Evolutionary conservation across 345 rosid species (phyloP), one percentile per base, ranked within the genome.

Genomic region (Syzygium grande): DNA sequence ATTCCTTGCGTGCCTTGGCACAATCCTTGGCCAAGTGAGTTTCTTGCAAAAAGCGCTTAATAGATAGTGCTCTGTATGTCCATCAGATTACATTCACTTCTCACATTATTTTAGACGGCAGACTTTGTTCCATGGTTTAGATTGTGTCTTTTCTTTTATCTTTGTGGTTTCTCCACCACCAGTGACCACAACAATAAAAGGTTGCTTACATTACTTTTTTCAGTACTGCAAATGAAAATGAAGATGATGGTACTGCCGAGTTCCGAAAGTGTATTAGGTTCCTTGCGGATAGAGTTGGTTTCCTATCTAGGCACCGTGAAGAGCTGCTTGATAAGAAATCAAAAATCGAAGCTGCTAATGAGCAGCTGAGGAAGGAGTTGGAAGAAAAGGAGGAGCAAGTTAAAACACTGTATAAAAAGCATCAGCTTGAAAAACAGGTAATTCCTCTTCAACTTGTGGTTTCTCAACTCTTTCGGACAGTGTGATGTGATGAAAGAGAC

Each of bases 381-480:
- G 96, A 95, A 84, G 98, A 93, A 86, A 97, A 97, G 92, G 94
- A 94, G 87, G 98, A 96, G 91, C 92, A 94, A 84, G 93, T 94
- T 85, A 93, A 95, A 90, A 94, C 96, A n/a, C 86, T 97, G 89
- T 96, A 93, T 89, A 90, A 95, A 43, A 98, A 97, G 92, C 99
- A 93, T 90, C 99, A 96, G 91, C 95, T 92, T 86, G 99, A 96
- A 94, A 97, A 97, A 92, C 99, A 97, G 99, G 99, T 98, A 91
- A 91, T 22, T 54, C 87, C 27, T 38, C 83, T 38, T 73, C 49
- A 19, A 73, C 49, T 73, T 10, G 83, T 73, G 83, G 56, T 34
- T 15, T 41, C 77, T 51, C 34, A 61, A 34, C 56, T 21, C 63
- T 86, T 52, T 23, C 49, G 52, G 85, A 78, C 58, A 53, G 14